A percentile compares a stretch with the other conserved stretches of the same genome.
Conservation (phyloP, 2,329 filamentous ascomycete species). For the Pseudovirgaria hyperparasitica region DNA sequence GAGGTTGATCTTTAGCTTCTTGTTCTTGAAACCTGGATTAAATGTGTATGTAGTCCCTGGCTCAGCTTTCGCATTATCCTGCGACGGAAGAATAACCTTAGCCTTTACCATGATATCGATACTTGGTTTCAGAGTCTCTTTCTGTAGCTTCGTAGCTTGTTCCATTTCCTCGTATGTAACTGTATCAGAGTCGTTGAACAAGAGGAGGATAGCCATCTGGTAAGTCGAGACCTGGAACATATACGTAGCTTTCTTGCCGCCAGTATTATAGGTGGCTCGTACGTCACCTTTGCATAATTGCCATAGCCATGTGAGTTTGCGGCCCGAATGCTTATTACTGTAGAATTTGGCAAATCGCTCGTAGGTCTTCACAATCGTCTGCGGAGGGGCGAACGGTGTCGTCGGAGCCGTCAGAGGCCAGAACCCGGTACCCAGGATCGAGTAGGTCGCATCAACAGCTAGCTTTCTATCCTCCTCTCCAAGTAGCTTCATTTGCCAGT, state of each 20-base stretch:
- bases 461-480: constrained; percentile 53
- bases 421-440: constrained; percentile 90
- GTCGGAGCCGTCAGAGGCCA: constrained; percentile 84
- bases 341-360: constrained; percentile 88
- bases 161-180: constrained; percentile 81
- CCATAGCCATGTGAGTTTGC: constrained; percentile 97
- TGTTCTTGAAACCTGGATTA: constrained; percentile 94
- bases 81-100: constrained; percentile 65
- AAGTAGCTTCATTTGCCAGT: constrained; percentile 56
- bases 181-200: constrained; percentile 86
- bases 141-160: constrained; percentile 63
- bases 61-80: constrained; percentile 62
- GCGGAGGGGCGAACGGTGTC: constrained; percentile 78
- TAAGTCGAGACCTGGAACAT: constrained; percentile 97
- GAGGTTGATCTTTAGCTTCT: constrained; percentile 94
- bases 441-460: constrained; percentile 74
- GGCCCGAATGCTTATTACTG: constrained; percentile 89
- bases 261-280: constrained; percentile 64
- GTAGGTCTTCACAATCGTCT: constrained; percentile 73
- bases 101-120: constrained; percentile 83
- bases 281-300: constrained; percentile 96
- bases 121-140: constrained; percentile 76
- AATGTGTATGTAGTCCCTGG: constrained; percentile 69
- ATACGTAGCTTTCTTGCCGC: constrained; percentile 74
- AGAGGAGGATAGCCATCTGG: constrained; percentile 88